Evolutionary conservation across 2,329 filamentous ascomycete species (phyloP).

Genomic region (Fusarium sp.): DNA sequence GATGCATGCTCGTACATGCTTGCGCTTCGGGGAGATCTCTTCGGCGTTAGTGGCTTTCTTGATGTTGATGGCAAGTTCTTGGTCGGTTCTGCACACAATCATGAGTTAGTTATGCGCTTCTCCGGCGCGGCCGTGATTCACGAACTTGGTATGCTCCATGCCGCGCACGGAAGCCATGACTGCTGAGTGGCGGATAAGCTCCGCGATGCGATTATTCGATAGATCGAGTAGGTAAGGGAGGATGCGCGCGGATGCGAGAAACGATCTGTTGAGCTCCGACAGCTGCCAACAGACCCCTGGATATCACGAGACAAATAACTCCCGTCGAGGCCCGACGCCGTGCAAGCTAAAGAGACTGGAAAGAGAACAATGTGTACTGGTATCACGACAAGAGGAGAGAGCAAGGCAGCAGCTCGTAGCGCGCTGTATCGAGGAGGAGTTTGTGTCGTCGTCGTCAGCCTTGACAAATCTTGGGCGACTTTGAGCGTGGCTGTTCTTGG

Average conservation of each 20-base stretch:
- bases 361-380: constrained; percentile 1
- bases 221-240: not conserved
- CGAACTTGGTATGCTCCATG: constrained; percentile 53
- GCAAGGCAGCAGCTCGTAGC: not conserved
- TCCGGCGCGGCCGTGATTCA: constrained; percentile 24
- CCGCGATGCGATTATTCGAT: constrained; percentile 23
- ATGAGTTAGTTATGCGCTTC: constrained; percentile 26
- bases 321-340: constrained; percentile 35
- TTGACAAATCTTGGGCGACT: constrained; percentile 40
- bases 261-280: constrained; percentile 20
- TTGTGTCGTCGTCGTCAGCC: constrained; percentile 43
- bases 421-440: constrained; percentile 18
- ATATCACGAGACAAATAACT: constrained; percentile 42
- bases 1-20: constrained; percentile 98
- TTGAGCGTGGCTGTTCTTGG: constrained; percentile 37
- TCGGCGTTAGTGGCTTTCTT: constrained; percentile 77
- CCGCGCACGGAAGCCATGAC: constrained; percentile 49
- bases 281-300: constrained; percentile 35
- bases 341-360: constrained; percentile 24
- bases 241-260: constrained; percentile 12
- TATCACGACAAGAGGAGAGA: constrained; percentile 2
- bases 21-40: constrained; percentile 78
- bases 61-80: constrained; percentile 77
- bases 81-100: constrained; percentile 66
- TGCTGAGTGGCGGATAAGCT: constrained; percentile 34